Base-by-base conservation (phyloP, 1,284 basidiomycete species). In the Ustilago sp. region DNA sequence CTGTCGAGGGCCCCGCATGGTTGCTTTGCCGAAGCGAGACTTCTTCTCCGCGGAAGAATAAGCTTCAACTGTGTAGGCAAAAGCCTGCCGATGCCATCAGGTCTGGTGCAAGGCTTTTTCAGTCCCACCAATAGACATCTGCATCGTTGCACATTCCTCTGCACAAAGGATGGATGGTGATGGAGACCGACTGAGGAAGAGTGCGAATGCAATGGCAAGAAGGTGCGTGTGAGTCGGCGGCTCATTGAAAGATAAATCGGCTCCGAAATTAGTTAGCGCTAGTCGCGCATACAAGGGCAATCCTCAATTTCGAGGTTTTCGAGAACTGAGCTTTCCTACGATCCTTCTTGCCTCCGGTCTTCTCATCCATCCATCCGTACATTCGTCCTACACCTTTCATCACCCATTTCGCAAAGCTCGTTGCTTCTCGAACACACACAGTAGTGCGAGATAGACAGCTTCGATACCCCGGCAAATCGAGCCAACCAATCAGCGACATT, bases 231-330 rank as follows among this genome's bases (percentile, higher is more conserved):
- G 45, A 8, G 32, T 3, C 28, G 34, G 28, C 5, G 19, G 55
- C 55, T 7, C 35, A 11, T 9, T 32, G 45, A 31, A 64, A 52
- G 23, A 54, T 36, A 39, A 53, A 34, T 66, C 63, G 68, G 63
- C 41, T 62, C 68, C 63, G 63, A 71, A 62, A 41, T 53, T 61
- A 65, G 36, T 53, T 61, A 28, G 45, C 28, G 36, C 15, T 50
- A 39, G 54, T 57, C 68, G 68, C 66, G 55, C 58, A 32, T 63
- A 52, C 28, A 54, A n/a, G 28, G 51, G 15, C 53, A 50, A 38
- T 65, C 39, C 63, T 23, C 51, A 63, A 60, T 60, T 65, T 68
- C 50, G 54, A 73, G 64, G 61, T 73, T 73, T 72, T 56, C 13
- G 58, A 51, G 23, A 32, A 50, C 48, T 50, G 48, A 50, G 48